A percentile compares a stretch with the other conserved stretches of the same genome.
Conservation (phyloP, 1,284 basidiomycete species). For the Neotropicomus parvogracilis region DNA sequence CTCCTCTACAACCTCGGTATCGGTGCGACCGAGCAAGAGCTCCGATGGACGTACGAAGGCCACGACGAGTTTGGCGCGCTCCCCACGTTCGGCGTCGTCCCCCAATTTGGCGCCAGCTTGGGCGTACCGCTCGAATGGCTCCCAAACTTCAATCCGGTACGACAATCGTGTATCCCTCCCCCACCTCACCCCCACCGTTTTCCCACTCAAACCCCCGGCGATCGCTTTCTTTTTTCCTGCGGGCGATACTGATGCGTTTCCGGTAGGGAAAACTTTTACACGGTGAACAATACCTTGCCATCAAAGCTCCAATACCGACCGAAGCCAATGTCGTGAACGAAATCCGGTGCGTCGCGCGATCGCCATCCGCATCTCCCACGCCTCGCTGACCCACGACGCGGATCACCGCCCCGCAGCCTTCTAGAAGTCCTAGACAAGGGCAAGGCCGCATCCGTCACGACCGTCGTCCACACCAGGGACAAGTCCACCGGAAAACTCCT, state of each 20-base stretch:
- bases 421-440: slow-evolving; percentile 86
- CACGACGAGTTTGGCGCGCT: slow-evolving; percentile 83
- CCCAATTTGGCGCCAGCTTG: slow-evolving; percentile 78
- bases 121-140: slow-evolving; percentile 76
- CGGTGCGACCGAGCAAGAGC: slow-evolving; percentile 91
- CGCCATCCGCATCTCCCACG: not conserved
- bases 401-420: slow-evolving; percentile 43
- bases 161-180: too few species aligned
- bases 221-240: too few species aligned
- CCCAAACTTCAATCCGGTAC: slow-evolving; percentile 90
- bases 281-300: slow-evolving; percentile 93
- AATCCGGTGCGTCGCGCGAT: slow-evolving; percentile 48
- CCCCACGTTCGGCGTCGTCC: slow-evolving; percentile 94
- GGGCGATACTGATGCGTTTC: too few species aligned
- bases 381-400: slow-evolving; percentile 1
- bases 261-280: slow-evolving; percentile 89
- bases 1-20: slow-evolving; percentile 96
- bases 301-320: slow-evolving; percentile 86
- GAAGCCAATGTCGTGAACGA: slow-evolving; percentile 80
- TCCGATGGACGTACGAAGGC: slow-evolving; percentile 90
- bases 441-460: slow-evolving; percentile 87
- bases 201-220: too few species aligned
- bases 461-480: slow-evolving; percentile 76
- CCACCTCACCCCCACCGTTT: too few species aligned
- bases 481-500: slow-evolving; percentile 76